Evolutionary conservation across 1,284 basidiomycete species (phyloP).

Genomic region (Cryptococcus sp.): DNA sequence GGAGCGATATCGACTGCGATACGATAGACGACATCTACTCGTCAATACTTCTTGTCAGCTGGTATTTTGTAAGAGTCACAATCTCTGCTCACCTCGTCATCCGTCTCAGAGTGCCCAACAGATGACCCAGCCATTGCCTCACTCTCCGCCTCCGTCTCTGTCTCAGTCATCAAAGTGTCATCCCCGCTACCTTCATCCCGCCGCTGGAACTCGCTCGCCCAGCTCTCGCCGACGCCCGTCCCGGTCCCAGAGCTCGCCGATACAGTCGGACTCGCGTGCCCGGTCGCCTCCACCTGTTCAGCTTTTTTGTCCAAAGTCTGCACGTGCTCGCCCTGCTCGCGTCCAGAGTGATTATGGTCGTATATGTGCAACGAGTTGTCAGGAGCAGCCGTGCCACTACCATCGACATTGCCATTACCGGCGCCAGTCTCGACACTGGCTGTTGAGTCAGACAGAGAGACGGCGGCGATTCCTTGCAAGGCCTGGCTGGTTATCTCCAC

Average conservation of each 20-base stretch:
- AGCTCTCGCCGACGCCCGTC: not conserved
- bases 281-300: too few relatives aligned
- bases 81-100: constrained; percentile 29
- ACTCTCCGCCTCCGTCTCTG: constrained; percentile 15
- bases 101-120: constrained; percentile 21
- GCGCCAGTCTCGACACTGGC: not conserved
- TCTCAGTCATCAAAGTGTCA: constrained; percentile 29
- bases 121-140: constrained; percentile 15
- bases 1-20: constrained; percentile 45
- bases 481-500: constrained; percentile 43
- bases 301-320: too few relatives aligned
- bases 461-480: constrained; percentile 25
- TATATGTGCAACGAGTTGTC: constrained; percentile 28
- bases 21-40: constrained; percentile 36
- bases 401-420: not conserved
- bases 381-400: constrained; percentile 9
- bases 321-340: not conserved
- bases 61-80: not conserved
- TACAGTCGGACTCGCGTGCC: too few relatives aligned
- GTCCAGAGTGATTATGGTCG: not conserved
- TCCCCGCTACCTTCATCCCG: constrained; percentile 35
- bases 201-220: constrained; percentile 14
- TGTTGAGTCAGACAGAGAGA: constrained; percentile 5
- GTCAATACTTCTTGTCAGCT: not conserved
- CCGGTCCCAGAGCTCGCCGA: too few relatives aligned